Base-by-base conservation (phyloP, 192 early-diverging fungal genomes). In the Geranomyces variabilis region DNA sequence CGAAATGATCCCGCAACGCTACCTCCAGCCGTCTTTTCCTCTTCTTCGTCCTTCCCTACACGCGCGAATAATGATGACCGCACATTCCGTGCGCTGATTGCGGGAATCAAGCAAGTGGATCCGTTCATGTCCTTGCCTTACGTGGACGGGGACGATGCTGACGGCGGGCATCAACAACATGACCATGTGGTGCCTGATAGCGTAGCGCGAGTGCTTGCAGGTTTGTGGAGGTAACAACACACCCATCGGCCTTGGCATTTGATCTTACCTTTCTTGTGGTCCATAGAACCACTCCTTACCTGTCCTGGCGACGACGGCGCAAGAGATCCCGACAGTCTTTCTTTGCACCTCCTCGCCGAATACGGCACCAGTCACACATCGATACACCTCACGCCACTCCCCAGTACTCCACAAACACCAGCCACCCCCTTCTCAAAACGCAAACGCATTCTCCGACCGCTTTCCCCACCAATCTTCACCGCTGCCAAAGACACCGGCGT, bases 71-170 rank as follows among this genome's bases (percentile, higher is more conserved):
- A 41, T 10, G 36, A 41, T 41, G 67, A 69, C 33, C 49, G 21
- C 14, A 49, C 67, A 10, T 69, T 69, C 33, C 21, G 26, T 34
- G 67, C 67, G 21, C 55, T 69, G 17, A 33, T 69, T 24, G 53
- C 24, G 12, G 67, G 67, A 10, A 57, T 69, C 12, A 31, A 33
- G 34, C 24, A 44, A 26, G 26, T 57, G 10, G 44, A 66, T 19
- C 29, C 53, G 4, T 34, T 56, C 29, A 69, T 57, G 53, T 45
- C 21, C 22, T 24, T 66, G 19, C 22, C 9, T 22, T 53, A 53
- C 10, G 36, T 7, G 36, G 10, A 41, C 17, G 51, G 24, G 2
- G 67, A 57, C 17, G 33, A 69, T 29, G 49, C 29, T 19, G 67
- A 56, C 10, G 28, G 17, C 15, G 53, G 9, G 53, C 24, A n/a